A percentile compares a stretch with the other conserved stretches of the same genome.
Evolutionary conservation across 2,329 filamentous ascomycete genomes (phyloP).

Genomic region (Botrytis tulipae): DNA sequence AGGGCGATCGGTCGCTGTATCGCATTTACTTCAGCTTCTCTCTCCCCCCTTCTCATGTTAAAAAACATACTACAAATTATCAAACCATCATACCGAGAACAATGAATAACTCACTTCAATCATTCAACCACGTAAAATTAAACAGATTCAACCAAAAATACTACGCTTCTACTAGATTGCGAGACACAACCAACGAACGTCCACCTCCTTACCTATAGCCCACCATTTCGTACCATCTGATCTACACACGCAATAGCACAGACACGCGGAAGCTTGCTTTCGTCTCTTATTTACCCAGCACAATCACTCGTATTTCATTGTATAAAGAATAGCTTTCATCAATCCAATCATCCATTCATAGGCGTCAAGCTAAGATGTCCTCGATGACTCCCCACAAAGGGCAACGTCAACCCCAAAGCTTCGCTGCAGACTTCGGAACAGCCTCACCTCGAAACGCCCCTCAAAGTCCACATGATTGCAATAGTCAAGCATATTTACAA

Average conservation of each 20-base stretch:
- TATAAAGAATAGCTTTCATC: not conserved
- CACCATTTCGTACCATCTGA: conserved; percentile 8
- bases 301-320: not conserved
- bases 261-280: not conserved
- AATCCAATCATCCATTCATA: conserved; percentile 46
- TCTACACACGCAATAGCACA: not conserved
- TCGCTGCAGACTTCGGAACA: conserved; percentile 27
- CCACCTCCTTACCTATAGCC: conserved; percentile 29
- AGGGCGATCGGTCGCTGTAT: not conserved
- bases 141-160: conserved; percentile 26
- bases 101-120: conserved; percentile 34
- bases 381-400: conserved; percentile 43
- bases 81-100: conserved; percentile 27
- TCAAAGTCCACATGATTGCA: conserved; percentile 48
- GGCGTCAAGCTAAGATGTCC: conserved; percentile 48
- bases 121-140: conserved; percentile 24
- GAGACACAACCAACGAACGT: conserved; percentile 28
- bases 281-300: not conserved
- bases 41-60: conserved; percentile 2
- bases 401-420: conserved; percentile 38
- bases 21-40: conserved; percentile 1
- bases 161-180: conserved; percentile 22
- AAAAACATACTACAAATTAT: conserved; percentile 19
- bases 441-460: conserved; percentile 40
- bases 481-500: conserved; percentile 43